These are phyloP conservation scores for Termitomyces heimii DNA, from an alignment of 768 basidiomycete species.

Conservation along the genomic window DNA sequence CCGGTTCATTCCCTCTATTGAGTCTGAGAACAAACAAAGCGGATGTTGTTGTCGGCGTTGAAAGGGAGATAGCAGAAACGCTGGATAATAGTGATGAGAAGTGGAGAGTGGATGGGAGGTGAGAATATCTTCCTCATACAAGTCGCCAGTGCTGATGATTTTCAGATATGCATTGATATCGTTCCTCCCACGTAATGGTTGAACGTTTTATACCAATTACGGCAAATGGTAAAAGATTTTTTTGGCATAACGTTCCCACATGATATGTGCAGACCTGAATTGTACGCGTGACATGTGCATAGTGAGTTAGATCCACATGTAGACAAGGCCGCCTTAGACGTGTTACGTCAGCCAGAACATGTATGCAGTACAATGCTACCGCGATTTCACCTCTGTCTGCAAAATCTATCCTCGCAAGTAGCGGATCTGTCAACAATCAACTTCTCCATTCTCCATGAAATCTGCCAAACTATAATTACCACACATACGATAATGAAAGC, in stretches of 20 bases:
- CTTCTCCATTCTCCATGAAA: no score
- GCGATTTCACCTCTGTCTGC: no score
- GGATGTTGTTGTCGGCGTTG: constrained; percentile 84
- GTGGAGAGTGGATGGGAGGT: constrained; percentile 84
- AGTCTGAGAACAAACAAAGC: constrained; percentile 94
- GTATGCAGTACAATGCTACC: background rate
- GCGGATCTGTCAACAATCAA: no score
- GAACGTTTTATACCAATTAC: background rate
- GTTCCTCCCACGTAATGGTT: constrained; percentile 8
- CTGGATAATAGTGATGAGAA: constrained; percentile 60
- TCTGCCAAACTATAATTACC: no score
- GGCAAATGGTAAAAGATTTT: background rate
- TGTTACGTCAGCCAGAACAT: background rate
- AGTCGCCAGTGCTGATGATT: background rate
- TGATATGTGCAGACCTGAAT: background rate
- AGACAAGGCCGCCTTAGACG: background rate
- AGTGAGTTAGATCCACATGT: background rate
- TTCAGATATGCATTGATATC: constrained; percentile 40
- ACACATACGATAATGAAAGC: no score
- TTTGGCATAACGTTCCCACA: no score
- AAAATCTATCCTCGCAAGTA: no score
- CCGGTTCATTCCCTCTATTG: constrained; percentile 73
- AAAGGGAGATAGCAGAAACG: constrained; percentile 57
- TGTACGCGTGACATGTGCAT: background rate
- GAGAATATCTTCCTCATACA: constrained; percentile 17